Evolutionary conservation across 2,329 filamentous ascomycete genomes (phyloP).

Genomic region (Gliomastix tumulicola): DNA sequence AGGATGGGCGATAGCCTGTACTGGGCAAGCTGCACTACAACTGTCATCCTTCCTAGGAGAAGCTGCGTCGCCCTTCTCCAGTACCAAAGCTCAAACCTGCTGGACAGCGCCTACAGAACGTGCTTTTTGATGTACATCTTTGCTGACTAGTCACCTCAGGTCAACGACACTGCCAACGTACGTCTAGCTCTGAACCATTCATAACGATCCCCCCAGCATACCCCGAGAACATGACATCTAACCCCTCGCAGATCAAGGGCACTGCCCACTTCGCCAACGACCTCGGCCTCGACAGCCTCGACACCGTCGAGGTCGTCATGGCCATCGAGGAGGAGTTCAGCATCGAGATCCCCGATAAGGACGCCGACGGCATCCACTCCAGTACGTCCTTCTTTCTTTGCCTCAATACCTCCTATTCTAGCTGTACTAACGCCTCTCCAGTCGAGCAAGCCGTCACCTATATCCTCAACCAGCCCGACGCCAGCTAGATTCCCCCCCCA

Average conservation of each 20-base stretch:
- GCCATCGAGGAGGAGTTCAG: constrained; percentile 91
- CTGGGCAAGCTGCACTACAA: too few species aligned
- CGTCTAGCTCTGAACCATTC: constrained; percentile 15
- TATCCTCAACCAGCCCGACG: constrained; percentile 88
- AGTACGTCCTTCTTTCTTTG: constrained; percentile 50
- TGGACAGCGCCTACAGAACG: too few species aligned
- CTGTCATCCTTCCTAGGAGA: too few species aligned
- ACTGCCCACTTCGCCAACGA: constrained; percentile 93
- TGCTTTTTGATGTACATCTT: too few species aligned
- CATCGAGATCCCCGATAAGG: constrained; percentile 98
- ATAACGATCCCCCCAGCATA: neutral
- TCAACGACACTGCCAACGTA: constrained; percentile 61
- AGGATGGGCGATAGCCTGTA: too few species aligned
- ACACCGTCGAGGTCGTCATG: constrained; percentile 99
- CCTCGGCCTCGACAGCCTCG: constrained; percentile 91
- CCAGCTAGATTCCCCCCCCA: constrained; percentile 60
- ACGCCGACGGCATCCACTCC: constrained; percentile 89
- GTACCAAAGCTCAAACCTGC: too few species aligned
- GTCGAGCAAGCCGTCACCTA: constrained; percentile 94
- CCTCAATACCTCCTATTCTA: neutral
- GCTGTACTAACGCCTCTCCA: too few species aligned
- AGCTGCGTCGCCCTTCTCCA: too few species aligned
- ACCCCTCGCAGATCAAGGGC: constrained; percentile 61
- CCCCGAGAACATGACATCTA: constrained; percentile 7
- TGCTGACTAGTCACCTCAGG: too few species aligned